Conservation (phyloP, 75 land plant species). For the Pinus albicaulis region DNA sequence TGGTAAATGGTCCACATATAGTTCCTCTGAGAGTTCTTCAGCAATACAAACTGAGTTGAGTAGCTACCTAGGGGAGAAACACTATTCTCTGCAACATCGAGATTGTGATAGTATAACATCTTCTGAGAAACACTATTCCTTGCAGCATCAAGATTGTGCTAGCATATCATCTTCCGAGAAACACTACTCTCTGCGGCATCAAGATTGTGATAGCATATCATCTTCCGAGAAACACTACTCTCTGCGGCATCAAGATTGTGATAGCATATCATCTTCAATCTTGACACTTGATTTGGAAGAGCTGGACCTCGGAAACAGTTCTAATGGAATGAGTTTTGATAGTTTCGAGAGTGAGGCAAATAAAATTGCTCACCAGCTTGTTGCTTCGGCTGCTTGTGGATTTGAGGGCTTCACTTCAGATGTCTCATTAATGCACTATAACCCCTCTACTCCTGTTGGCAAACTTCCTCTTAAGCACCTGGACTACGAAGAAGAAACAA, state of each 20-base stretch:
- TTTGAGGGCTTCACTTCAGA: not conserved
- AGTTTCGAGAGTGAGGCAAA: conserved; percentile 1
- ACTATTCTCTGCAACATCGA: not conserved
- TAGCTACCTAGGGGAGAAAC: not conserved
- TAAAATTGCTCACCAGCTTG: conserved; percentile 4
- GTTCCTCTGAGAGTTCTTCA: not conserved
- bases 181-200: not conserved
- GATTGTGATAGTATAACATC: not conserved
- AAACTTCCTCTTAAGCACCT: too few relatives aligned
- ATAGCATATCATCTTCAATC: too few relatives aligned
- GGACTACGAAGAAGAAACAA: not conserved
- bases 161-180: not conserved
- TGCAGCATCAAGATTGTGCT: not conserved
- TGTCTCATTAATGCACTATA: not conserved
- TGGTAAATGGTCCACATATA: not conserved
- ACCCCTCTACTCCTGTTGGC: too few relatives aligned
- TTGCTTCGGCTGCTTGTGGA: not conserved
- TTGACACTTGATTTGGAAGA: not conserved
- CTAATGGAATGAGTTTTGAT: not conserved
- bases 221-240: not conserved
- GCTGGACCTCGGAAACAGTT: not conserved
- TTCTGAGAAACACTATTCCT: not conserved
- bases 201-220: not conserved
- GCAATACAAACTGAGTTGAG: not conserved
- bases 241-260: too few relatives aligned